Conservation (phyloP, 306 rosid species). For the Fagus sylvatica region DNA sequence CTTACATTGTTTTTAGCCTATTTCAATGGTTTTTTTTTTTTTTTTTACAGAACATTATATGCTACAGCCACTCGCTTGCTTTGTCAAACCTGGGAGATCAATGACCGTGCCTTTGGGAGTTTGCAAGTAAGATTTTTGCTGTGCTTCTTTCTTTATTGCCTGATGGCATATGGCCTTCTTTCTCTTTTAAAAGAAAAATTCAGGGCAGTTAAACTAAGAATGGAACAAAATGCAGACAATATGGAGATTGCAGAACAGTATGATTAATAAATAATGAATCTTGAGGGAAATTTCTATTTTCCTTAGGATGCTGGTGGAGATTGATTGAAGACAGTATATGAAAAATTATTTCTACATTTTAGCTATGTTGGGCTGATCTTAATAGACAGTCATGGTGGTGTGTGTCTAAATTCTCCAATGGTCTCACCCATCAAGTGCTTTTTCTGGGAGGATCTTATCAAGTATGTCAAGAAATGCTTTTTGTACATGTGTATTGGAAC, state of each 20-base stretch:
- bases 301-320: no score
- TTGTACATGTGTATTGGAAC: no score
- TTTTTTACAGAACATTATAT: conserved; percentile 60
- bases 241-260: not conserved
- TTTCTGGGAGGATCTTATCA: no score
- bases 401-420: no score
- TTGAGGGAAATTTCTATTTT: not conserved
- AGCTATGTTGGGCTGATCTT: no score
- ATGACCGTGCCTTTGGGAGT: conserved; percentile 88
- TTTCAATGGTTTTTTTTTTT: conserved; percentile 15
- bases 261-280: not conserved
- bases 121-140: conserved; percentile 65
- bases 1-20: not conserved
- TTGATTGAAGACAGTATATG: no score
- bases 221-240: not conserved
- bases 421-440: no score
- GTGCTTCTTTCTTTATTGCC: conserved; percentile 21
- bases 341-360: no score
- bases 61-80: conserved; percentile 86
- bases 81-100: conserved; percentile 93
- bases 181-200: not conserved
- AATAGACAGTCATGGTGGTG: no score
- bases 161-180: not conserved
- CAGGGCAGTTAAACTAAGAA: not conserved
- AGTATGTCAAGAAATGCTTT: no score